These are phyloP conservation scores for Limnanthes douglasii DNA, from an alignment of 345 rosid species.

Conservation along the genomic window DNA sequence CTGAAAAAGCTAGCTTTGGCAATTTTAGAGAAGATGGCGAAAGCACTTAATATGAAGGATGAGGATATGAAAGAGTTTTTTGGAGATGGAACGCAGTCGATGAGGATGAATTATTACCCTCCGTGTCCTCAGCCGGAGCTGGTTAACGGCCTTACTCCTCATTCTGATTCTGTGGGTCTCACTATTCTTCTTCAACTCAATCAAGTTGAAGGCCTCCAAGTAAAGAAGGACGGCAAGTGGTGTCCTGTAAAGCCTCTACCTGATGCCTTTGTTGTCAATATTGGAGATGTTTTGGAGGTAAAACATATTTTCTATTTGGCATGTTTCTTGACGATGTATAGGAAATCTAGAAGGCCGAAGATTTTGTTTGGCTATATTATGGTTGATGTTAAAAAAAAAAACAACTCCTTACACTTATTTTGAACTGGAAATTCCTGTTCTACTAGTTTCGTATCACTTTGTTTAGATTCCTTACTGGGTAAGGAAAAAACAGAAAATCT, in stretches of 20 bases:
- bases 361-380: too few relatives aligned
- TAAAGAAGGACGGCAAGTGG: conserved; percentile 32
- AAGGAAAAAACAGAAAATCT: too few relatives aligned
- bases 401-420: too few relatives aligned
- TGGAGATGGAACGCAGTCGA: conserved; percentile 15
- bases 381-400: too few relatives aligned
- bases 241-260: conserved; percentile 30
- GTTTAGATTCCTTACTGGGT: too few relatives aligned
- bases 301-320: background rate
- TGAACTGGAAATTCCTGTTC: conserved; percentile 6
- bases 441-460: conserved; percentile 2
- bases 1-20: conserved; percentile 17
- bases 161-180: conserved; percentile 30
- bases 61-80: conserved; percentile 22
- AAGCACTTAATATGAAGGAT: conserved; percentile 26
- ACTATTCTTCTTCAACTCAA: conserved; percentile 35
- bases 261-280: conserved; percentile 35
- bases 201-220: conserved; percentile 41
- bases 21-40: conserved; percentile 22
- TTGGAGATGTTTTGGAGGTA: conserved; percentile 38
- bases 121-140: conserved; percentile 44
- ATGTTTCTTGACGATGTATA: background rate
- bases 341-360: background rate
- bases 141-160: conserved; percentile 26
- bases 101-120: conserved; percentile 53